Base-by-base conservation (phyloP, 495 filamentous ascomycete genomes). In the Delitschia confertaspora region DNA sequence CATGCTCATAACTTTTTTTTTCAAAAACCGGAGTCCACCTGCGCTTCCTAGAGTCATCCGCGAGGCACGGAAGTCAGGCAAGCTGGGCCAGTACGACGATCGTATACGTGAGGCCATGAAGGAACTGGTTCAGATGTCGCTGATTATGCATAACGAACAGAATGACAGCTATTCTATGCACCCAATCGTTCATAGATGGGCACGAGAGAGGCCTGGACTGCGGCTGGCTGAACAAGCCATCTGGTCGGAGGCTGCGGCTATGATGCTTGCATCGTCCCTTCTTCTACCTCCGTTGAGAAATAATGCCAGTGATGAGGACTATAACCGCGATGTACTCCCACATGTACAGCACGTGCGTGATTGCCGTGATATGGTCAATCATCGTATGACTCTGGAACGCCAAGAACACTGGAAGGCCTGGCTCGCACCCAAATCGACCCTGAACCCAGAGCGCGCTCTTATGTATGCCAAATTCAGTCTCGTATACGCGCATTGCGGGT, bases 121-220 rank as follows among this genome's bases (percentile, higher is more conserved):
- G 4, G 49, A 51, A 14, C 58, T 69, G n/a, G 30, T 34, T 9
- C 43, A 59, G 35, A 45, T 59, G 25, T 64, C 58, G 0, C 46
- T 69, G 5, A 50, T 67, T 16, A 51, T 38, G 13, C 40, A 60
- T 16, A 32, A 62, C 11, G 47, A 58, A 13, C 22, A 25, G 7
- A 42, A 34, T 8, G 53, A 64, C 24, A 58, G 53, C 29, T 67
- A 66, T 33, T 65, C 55, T 7, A 67, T 70, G 57, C 66, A 69
- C 53, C 62, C 62, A 16, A 31, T 65, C 5, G 58, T 68, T 2
- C 65, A 70, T 29, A 45, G 31, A n/a, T 70, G 65, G 65, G 63
- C 54, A 1, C 47, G 65, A 23, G 53, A 67, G 25, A 40, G 65
- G 33, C 57, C 63, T 6, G 34, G 29, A 52, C 64, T 65, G 57